Conservation (phyloP, 2,329 filamentous ascomycete species). For the Corniculantispora saksenae region DNA sequence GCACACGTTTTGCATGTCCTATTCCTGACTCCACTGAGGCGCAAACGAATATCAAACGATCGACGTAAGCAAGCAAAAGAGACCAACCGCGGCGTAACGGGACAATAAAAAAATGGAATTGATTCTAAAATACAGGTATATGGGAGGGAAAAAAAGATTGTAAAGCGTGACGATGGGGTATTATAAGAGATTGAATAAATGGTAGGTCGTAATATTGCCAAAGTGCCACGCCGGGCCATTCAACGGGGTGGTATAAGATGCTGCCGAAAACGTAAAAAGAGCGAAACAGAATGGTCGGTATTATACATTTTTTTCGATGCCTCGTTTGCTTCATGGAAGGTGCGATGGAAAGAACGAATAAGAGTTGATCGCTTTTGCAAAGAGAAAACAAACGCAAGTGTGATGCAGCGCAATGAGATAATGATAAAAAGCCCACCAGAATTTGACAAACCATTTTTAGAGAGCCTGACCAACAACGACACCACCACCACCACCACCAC, state of each 20-base stretch:
- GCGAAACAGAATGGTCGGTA: not conserved
- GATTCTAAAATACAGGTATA: not conserved
- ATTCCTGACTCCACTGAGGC: not conserved
- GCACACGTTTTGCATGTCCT: not conserved
- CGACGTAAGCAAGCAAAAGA: not conserved
- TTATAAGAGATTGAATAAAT: conserved; percentile 17
- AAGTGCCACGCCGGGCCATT: conserved; percentile 12
- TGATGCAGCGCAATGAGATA: not conserved
- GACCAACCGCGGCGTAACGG: too few species aligned
- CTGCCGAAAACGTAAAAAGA: not conserved
- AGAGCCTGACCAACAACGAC: conserved; percentile 2
- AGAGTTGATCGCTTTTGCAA: not conserved
- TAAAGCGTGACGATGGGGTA: conserved; percentile 8
- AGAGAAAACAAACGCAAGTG: not conserved
- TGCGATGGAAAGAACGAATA: not conserved
- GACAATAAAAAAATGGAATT: not conserved
- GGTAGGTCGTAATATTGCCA: conserved; percentile 13
- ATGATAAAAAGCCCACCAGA: not conserved
- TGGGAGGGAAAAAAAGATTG: not conserved
- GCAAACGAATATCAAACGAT: not conserved
- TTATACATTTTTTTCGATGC: not conserved
- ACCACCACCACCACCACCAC: not conserved
- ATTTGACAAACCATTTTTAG: not conserved
- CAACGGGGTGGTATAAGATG: conserved; percentile 4
- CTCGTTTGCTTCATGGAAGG: not conserved